Conservation (phyloP, 1,139 yeast genomes). For the Geotrichum cucujoidarum region DNA sequence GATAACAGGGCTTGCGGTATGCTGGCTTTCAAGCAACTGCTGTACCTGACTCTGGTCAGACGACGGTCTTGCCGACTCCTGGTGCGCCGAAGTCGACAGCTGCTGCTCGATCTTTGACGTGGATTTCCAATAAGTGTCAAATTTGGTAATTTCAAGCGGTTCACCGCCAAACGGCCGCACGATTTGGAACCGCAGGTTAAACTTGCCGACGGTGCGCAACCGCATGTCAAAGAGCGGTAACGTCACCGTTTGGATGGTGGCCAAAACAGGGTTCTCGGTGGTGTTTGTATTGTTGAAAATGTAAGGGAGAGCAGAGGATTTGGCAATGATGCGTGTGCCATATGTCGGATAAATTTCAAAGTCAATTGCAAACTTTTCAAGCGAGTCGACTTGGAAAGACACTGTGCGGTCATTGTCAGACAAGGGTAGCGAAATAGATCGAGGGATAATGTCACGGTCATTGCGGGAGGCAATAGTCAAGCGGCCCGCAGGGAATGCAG, state of each 20-base stretch:
- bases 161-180: conserved; percentile 86
- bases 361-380: conserved; percentile 74
- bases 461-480: conserved; percentile 64
- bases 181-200: conserved; percentile 72
- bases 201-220: conserved; percentile 74
- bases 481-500: conserved; percentile 44
- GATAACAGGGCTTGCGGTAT: conserved; percentile 10
- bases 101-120: conserved; percentile 46
- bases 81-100: conserved; percentile 19
- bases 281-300: conserved; percentile 40
- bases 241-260: conserved; percentile 40
- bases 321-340: conserved; percentile 88
- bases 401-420: conserved; percentile 67
- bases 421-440: conserved; percentile 75
- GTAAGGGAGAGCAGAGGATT: conserved; percentile 67
- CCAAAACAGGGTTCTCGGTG: conserved; percentile 28
- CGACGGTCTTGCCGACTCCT: conserved; percentile 9
- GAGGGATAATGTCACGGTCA: conserved; percentile 65
- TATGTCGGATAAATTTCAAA: conserved; percentile 91
- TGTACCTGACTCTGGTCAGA: conserved; percentile 19
- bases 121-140: conserved; percentile 96
- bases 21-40: conserved; percentile 17
- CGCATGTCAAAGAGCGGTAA: conserved; percentile 81
- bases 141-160: conserved; percentile 83
- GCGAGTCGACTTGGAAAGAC: conserved; percentile 79